These are phyloP conservation scores for Phascolomyces articulosus DNA, from an alignment of 371 early-diverging fungal genomes.

Conservation along the genomic window DNA sequence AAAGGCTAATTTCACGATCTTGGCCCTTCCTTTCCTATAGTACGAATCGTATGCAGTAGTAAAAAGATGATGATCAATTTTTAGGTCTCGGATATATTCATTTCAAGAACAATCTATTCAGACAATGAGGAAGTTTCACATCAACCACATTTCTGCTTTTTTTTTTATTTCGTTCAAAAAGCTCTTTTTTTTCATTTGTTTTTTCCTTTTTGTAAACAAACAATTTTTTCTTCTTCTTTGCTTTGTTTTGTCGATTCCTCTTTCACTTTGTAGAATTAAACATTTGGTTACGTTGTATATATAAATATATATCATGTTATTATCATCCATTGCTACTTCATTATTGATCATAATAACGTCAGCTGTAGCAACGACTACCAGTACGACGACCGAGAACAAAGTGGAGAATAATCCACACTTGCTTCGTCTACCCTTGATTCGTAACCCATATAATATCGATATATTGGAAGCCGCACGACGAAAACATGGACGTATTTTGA, in stretches of 20 bases:
- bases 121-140: too few species aligned
- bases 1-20: too few species aligned
- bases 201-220: background rate
- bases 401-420: background rate
- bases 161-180: background rate
- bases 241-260: background rate
- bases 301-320: too few species aligned
- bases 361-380: background rate
- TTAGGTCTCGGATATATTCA: too few species aligned
- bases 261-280: too few species aligned
- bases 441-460: conserved; percentile 9
- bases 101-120: too few species aligned
- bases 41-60: too few species aligned
- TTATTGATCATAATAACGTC: background rate
- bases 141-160: background rate
- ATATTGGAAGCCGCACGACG: conserved; percentile 11
- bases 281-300: too few species aligned
- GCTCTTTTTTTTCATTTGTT: background rate
- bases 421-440: conserved; percentile 17
- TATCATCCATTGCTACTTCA: background rate
- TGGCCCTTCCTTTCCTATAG: too few species aligned
- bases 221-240: background rate
- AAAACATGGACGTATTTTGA: background rate
- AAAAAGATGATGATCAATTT: too few species aligned
- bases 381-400: background rate